Base-by-base conservation (phyloP, 805 yeast genomes). In the Teunomyces stri region DNA sequence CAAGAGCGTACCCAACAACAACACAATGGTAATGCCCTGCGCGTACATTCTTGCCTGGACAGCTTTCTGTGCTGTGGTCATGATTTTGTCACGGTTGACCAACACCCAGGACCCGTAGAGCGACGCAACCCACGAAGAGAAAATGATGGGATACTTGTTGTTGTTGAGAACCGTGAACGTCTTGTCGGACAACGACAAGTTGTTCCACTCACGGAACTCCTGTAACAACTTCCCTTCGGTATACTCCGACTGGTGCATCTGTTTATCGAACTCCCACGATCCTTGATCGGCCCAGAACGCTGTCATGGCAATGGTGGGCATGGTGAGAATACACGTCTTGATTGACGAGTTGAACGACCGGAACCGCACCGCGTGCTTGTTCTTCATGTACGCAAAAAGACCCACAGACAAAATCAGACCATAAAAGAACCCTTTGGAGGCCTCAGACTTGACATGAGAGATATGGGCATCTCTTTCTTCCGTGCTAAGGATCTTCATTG, bases 211-310 rank as follows among this genome's bases (percentile, higher is more conserved):
- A 45, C 61, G 50, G 56, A 53, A 68, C 51, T 71, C 72, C 50
- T 70, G 68, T 54, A 72, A 33, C 21, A 69, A 49, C 51, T 59
- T 54, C 25, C 51, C 47, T 46, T 67, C 61, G 41, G 56, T 51
- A 42, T 63, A 61, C 9, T 56, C 65, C 25, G 64, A 54, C 11
- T 63, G 58, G 57, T 72, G 66, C 69, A 69, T 60, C 41, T 59
- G 56, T 43, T 65, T 59, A 52, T 72, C 76, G 48, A 71, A 72
- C 47, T 70, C 76, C 50, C 70, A 64, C 18, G 75, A 70, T 12
- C 78, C 78, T 49, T 69, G 71, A 50, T 72, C 78, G 11, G 76
- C 76, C 59, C 58, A 72, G 48, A 72, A 70, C 0, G 75, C 75
- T 10, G 60, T 62, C 35, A 61, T 44, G 1, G 69, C 58, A 43